Conservation (phyloP, 371 early-diverging fungal species). For the Sporodiniella umbellata region DNA sequence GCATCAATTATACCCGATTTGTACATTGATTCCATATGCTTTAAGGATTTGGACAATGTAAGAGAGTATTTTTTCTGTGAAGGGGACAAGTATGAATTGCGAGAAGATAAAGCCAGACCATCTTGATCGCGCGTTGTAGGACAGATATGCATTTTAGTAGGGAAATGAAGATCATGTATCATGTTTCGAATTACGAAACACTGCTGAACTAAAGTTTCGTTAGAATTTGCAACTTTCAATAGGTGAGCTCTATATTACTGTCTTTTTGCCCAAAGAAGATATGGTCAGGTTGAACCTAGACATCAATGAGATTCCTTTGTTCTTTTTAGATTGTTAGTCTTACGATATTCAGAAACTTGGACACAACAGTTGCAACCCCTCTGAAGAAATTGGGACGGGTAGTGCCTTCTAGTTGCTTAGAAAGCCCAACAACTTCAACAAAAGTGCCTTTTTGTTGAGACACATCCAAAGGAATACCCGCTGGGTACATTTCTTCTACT, state of each 20-base stretch:
- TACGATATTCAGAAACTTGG: constrained; percentile 90
- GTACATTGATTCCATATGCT: constrained; percentile 51
- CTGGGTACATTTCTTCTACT: constrained; percentile 91
- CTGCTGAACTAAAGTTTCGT: constrained; percentile 71
- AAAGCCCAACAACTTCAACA: constrained; percentile 86
- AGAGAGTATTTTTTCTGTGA: constrained; percentile 75
- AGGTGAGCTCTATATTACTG: constrained; percentile 29
- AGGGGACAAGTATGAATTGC: constrained; percentile 83
- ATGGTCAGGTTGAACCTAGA: constrained; percentile 71
- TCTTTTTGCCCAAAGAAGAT: constrained; percentile 97
- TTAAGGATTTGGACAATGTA: constrained; percentile 72
- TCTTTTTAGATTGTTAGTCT: background rate
- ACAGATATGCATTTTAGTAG: constrained; percentile 70
- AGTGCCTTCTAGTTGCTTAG: constrained; percentile 89
- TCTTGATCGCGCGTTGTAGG: constrained; percentile 80
- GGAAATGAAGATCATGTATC: constrained; percentile 83
- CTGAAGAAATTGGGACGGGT: constrained; percentile 96
- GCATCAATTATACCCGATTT: constrained; percentile 45
- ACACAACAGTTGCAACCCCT: constrained; percentile 94
- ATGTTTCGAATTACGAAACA: constrained; percentile 80
- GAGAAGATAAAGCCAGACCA: constrained; percentile 88
- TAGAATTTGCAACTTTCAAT: background rate
- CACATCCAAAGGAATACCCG: constrained; percentile 80
- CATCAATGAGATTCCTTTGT: background rate
- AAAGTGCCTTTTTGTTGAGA: constrained; percentile 82